These are phyloP conservation scores for Podospora tetraspora DNA, from an alignment of 495 filamentous ascomycete species.

Conservation along the genomic window DNA sequence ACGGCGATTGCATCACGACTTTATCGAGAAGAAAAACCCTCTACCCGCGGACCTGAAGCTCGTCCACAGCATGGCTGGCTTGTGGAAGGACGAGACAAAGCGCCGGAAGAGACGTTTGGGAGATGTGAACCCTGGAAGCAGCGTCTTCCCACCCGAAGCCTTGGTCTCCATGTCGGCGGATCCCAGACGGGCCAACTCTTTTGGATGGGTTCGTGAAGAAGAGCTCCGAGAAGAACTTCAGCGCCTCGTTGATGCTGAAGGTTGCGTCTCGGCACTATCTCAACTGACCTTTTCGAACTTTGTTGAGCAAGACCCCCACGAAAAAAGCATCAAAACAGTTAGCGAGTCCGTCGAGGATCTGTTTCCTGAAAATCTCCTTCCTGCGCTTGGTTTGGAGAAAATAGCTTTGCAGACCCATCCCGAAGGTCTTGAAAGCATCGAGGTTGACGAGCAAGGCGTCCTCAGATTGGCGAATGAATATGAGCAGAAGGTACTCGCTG, in stretches of 20 bases:
- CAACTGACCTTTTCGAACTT: conserved; percentile 60
- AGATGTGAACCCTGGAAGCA: conserved; percentile 55
- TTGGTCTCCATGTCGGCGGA: conserved; percentile 83
- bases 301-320: conserved; percentile 47
- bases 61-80: conserved; percentile 86
- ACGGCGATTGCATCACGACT: conserved; percentile 79
- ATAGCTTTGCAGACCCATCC: conserved; percentile 21
- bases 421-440: conserved; percentile 29
- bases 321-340: conserved; percentile 61
- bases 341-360: conserved; percentile 83
- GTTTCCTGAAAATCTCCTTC: conserved; percentile 60
- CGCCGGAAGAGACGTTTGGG: conserved; percentile 68
- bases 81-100: conserved; percentile 88
- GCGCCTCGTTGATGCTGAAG: conserved; percentile 47
- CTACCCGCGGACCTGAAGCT: conserved; percentile 61
- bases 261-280: conserved; percentile 51
- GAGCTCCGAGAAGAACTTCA: conserved; percentile 64
- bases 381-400: conserved; percentile 39
- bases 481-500: conserved; percentile 39
- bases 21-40: conserved; percentile 67
- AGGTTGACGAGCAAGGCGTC: conserved; percentile 45
- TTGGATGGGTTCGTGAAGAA: conserved; percentile 87
- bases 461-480: conserved; percentile 35
- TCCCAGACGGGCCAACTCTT: conserved; percentile 58
- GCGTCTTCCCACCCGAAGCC: conserved; percentile 72